Evolutionary conservation across 768 basidiomycete species (phyloP), one percentile per base, ranked within the genome.

Genomic region (Boletales sp.): DNA sequence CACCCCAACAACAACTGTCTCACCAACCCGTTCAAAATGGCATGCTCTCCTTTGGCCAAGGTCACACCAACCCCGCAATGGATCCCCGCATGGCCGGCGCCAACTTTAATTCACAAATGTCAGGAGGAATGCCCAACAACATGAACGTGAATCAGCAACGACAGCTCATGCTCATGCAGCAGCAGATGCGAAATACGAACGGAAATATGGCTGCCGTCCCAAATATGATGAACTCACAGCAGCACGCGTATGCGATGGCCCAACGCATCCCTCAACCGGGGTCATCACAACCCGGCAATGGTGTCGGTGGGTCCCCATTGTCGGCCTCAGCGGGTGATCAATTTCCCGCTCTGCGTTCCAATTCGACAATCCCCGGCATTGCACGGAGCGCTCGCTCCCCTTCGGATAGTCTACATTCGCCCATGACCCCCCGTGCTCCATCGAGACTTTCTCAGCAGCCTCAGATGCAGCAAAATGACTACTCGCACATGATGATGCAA

Each of bases 381-480:
- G 84, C 87, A 18, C 74, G 87, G 58, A 87, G 82, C 57, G 79
- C 81, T 44, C 76, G 86, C 48, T 88, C 87, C 37, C 87, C 87
- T n/a, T 82, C 85, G 15, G 87, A 89, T 52, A 72, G 75, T 33
- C 70, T 72, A 3, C 71, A 72, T 48, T 77, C 75, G 2, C 75
- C 74, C 2, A 70, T 71, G 58, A 73, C 70, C 5, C 72, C 73
- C 21, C 68, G 71, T 38, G 62, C 66, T 5, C 64, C 67, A 2
- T 67, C 66, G 33, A 63, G 66, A 32, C 67, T 67, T 44, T 67
- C 66, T 42, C 68, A 69, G 21, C 70, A 74, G 30, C 73, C 80
- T 45, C 77, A 80, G 32, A 68, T 83, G 72, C 74, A 73, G 51
- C 72, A 79, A 40, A 70, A 69, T 34, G 71, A 74, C 34, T 70